A percentile compares a stretch with the other conserved stretches of the same genome.
phyloP scores from a whole-genome alignment of 1,139 yeast species.

The Yamadazyma atlantica region DNA sequence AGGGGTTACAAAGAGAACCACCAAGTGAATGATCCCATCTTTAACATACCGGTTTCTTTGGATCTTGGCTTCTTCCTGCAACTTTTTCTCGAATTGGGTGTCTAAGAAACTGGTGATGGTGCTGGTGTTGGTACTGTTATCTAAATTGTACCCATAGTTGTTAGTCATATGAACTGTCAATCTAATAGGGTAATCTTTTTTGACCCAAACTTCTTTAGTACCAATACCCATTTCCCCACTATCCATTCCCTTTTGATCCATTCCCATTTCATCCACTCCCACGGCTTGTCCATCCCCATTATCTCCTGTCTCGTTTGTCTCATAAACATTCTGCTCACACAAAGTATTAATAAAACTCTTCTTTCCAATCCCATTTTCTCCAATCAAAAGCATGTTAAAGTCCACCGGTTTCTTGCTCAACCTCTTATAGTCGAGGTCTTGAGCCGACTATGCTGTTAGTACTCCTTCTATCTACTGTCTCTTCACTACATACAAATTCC shows the following conservation, averaged over 20 bases:
- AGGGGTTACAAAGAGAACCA: slow-evolving; percentile 59
- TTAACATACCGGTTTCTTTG: slow-evolving; percentile 51
- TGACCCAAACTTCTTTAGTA: slow-evolving; percentile 7
- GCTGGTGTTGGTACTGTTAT: slow-evolving; percentile 26
- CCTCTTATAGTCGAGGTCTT: slow-evolving; percentile 18
- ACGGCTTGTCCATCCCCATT: too few species aligned
- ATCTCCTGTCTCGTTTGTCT: slow-evolving; percentile 4
- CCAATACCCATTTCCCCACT: slow-evolving; percentile 5
- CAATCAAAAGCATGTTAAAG: slow-evolving; percentile 30
- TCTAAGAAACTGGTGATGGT: slow-evolving; percentile 50
- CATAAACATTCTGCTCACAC: slow-evolving; percentile 21
- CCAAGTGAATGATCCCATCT: slow-evolving; percentile 61
- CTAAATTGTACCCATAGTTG: slow-evolving; percentile 34
- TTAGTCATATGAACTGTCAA: slow-evolving; percentile 25
- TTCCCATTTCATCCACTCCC: too few species aligned
- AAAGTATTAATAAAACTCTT: slow-evolving; percentile 32
- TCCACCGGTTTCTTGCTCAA: slow-evolving; percentile 14
- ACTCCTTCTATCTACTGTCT: not conserved
- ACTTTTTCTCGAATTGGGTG: slow-evolving; percentile 52
- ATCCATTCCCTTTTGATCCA: not conserved
- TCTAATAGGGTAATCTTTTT: slow-evolving; percentile 22
- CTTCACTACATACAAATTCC: too few species aligned
- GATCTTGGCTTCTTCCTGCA: slow-evolving; percentile 61
- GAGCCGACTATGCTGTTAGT: slow-evolving; percentile 9
- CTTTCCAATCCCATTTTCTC: slow-evolving; percentile 38